Base-by-base conservation (phyloP, 2,329 filamentous ascomycete genomes). In the Monilinia vaccinii-corymbosi region DNA sequence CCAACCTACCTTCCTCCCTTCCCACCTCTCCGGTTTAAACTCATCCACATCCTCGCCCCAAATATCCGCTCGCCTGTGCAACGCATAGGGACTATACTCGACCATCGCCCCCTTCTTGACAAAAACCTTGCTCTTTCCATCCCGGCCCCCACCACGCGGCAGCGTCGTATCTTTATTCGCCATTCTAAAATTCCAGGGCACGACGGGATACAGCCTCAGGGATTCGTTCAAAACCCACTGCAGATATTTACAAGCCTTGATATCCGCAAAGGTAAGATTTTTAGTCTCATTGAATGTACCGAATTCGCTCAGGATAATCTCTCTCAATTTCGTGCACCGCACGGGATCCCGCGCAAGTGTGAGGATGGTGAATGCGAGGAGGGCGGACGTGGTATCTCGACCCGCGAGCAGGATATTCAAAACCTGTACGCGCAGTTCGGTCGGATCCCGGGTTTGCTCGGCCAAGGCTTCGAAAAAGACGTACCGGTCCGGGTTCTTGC, bases 391-490 rank as follows among this genome's bases (percentile, higher is more conserved):
- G 0, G 82, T 85, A 62, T 86, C 83, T 11, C 82, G 75, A 1
- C 82, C 82, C 0, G 81, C 83, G 2, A 83, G 72, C 45, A 85
- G 77, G 59, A 84, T 78, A 58, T 78, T 75, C 28, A 82, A 70
- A 8, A 80, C 70, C 64, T 84, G 79, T 62, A 78, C 77, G 8
- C 79, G 73, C 14, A 83, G 71, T 36, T 77, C 75, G 2, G 66
- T 73, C 62, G 63, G 76, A 70, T 75, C 79, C 67, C 63, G 75
- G 61, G 75, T 76, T 11, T 77, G 71, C 42, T 77, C 73, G 16
- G 80, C 75, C 28, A 87, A 70, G 62, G 82, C 82, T 60, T 85
- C 73, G 16, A 86, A 74, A 63, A 86, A 86, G 11, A 78, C 68
- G 62, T 75, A 78, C n/a, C 47, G 56, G 3, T 28, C 28, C 16